Evolutionary conservation across 306 rosid species (phyloP).

Genomic region (Ochetophila trinervis): DNA sequence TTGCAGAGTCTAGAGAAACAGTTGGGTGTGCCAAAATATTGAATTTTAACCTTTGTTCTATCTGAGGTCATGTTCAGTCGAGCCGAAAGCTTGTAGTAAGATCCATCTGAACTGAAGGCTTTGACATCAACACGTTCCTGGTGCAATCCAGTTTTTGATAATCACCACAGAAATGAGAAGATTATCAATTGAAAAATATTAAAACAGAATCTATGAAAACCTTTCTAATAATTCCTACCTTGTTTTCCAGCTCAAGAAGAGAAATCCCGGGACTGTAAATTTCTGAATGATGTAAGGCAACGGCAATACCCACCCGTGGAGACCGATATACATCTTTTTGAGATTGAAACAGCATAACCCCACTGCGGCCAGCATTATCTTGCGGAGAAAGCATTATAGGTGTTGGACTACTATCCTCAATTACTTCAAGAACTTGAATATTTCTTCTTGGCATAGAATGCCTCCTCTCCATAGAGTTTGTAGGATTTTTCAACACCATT

Average conservation of each 20-base stretch:
- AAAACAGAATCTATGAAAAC: neutral
- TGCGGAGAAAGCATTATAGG: slow-evolving; percentile 98
- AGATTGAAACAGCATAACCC: slow-evolving; percentile 60
- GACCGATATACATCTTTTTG: slow-evolving; percentile 69
- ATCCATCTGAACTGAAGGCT: slow-evolving; percentile 83
- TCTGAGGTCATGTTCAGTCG: slow-evolving; percentile 82
- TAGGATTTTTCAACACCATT: slow-evolving; percentile 62
- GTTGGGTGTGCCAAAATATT: slow-evolving; percentile 13
- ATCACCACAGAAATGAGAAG: slow-evolving; percentile 23
- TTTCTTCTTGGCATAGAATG: slow-evolving; percentile 53
- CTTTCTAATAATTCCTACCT: slow-evolving; percentile 49
- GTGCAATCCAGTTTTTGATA: slow-evolving; percentile 21
- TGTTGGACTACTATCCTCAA: slow-evolving; percentile 80
- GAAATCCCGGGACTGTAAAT: slow-evolving; percentile 79
- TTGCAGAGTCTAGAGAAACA: neutral
- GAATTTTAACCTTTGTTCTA: slow-evolving; percentile 77
- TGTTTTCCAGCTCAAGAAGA: slow-evolving; percentile 86
- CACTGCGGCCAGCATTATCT: slow-evolving; percentile 65
- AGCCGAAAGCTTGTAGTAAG: slow-evolving; percentile 89
- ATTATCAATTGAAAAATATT: slow-evolving; percentile 2
- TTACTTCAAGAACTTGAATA: slow-evolving; percentile 74
- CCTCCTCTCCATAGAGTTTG: slow-evolving; percentile 71
- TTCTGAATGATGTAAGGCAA: slow-evolving; percentile 66
- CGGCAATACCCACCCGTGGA: slow-evolving; percentile 84
- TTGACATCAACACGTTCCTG: slow-evolving; percentile 92